Evolutionary conservation across 352 stramenopile species (phyloP).

Genomic region (Pythium brassicae): DNA sequence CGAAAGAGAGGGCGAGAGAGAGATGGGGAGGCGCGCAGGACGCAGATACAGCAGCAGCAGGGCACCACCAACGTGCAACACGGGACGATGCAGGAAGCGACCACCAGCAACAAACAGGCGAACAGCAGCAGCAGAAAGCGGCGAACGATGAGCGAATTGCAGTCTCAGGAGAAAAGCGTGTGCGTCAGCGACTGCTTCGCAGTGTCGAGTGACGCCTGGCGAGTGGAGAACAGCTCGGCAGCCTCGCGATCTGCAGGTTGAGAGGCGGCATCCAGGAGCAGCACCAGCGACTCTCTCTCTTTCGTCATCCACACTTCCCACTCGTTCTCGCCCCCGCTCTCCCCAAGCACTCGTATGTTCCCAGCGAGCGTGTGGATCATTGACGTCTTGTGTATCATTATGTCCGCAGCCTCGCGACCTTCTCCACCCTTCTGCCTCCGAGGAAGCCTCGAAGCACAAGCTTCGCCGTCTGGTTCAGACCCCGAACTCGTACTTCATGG

Average conservation of each 20-base stretch:
- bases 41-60: not conserved
- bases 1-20: not conserved
- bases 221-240: not conserved
- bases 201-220: too few relatives aligned
- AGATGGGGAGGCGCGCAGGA: not conserved
- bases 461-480: slow-evolving; percentile 99
- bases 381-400: slow-evolving; percentile 9
- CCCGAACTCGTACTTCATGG: slow-evolving; percentile 99
- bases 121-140: not conserved
- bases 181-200: too few relatives aligned
- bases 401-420: slow-evolving; percentile 89
- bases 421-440: slow-evolving; percentile 93
- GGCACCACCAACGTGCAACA: not conserved
- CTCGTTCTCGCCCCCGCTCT: not conserved
- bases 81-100: too few relatives aligned
- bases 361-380: not conserved
- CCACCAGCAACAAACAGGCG: not conserved
- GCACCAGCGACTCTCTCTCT: not conserved
- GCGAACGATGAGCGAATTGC: not conserved
- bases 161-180: too few relatives aligned
- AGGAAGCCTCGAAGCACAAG: slow-evolving; percentile 99
- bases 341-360: too few relatives aligned
- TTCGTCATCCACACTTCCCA: not conserved
- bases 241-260: not conserved
- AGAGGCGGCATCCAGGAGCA: not conserved